Base-by-base conservation (phyloP, 2,329 filamentous ascomycete species). In the Penicillium sp. region DNA sequence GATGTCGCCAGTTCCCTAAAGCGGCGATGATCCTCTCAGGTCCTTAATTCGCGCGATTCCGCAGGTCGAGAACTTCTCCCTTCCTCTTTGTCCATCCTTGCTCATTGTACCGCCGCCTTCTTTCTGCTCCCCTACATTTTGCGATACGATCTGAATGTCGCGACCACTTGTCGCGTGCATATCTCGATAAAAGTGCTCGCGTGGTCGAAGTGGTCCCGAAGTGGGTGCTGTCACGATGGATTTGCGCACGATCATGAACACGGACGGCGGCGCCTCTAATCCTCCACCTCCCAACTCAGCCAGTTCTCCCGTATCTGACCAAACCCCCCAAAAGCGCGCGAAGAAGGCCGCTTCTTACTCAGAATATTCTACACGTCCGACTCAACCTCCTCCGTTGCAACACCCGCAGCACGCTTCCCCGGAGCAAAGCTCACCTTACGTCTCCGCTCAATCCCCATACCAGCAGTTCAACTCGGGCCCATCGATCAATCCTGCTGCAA, bases 171-270 rank as follows among this genome's bases (percentile, higher is more conserved):
- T 59, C 44, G 53, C 45, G 51, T 50, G 41, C 51, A 47, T 39
- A 57, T 44, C 32, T 55, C 40, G 38, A 60, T 63, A 58, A 62
- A 39, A 42, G 47, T 58, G 52, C 47, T 61, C 52, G 57, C 54
- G 57, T 51, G 59, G 57, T 43, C 36, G 47, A 53, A 53, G 50
- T 58, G 59, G 55, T 57, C 46, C 47, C 46, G 55, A 52, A 57
- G 57, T 58, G 48, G 51, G 52, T 53, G 55, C 58, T 45, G 57
- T 66, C 69, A 59, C 67, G 65, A 81, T 81, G 79, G 79, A 81
- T 70, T 74, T 81, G 67, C 75, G 77, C 67, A 78, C 76, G 51
- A 80, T 81, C 63, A 78, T 81, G 73, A 80, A 80, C 66, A 75
- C 51, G 60, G 74, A 77, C 63, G 67, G 66, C 45, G 67, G 65